These are phyloP conservation scores for Amanita phalloides DNA, from an alignment of 768 basidiomycete genomes.

Conservation along the genomic window DNA sequence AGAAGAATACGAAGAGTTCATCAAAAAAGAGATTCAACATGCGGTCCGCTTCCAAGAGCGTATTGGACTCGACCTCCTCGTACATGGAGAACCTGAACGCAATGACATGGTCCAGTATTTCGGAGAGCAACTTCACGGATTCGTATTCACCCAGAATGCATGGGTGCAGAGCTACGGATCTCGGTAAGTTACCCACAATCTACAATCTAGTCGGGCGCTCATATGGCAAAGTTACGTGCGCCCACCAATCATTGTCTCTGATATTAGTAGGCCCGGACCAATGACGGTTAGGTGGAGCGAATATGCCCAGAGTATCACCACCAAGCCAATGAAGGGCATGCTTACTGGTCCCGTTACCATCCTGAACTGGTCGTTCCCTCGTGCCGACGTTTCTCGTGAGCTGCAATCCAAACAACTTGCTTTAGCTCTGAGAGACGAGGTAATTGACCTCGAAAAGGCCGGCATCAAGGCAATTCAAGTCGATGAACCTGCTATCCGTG, in stretches of 20 bases:
- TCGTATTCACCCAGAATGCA: constrained; percentile 96
- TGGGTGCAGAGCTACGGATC: constrained; percentile 99
- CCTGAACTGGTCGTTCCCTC: constrained; percentile 99
- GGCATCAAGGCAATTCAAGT: constrained; percentile 98
- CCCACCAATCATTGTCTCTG: constrained; percentile 96
- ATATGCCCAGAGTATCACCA: constrained; percentile 91
- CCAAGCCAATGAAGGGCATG: constrained; percentile 99
- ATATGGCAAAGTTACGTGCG: constrained; percentile 71
- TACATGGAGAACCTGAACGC: constrained; percentile 98
- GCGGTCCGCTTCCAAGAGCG: constrained; percentile 97
- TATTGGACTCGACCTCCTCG: constrained; percentile 91
- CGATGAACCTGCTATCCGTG: constrained; percentile 98
- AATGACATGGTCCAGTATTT: constrained; percentile 99
- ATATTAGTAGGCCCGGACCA: constrained; percentile 83
- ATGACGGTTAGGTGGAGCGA: constrained; percentile 97
- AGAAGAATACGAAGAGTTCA: constrained; percentile 91
- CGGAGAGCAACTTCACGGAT: constrained; percentile 89
- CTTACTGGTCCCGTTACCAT: constrained; percentile 96
- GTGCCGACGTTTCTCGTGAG: constrained; percentile 93
- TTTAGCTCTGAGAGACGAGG: constrained; percentile 95
- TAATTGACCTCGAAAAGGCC: constrained; percentile 92
- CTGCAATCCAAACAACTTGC: constrained; percentile 98
- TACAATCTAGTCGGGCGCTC: constrained; percentile 1
- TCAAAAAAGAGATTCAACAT: constrained; percentile 91
- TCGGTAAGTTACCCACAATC: constrained; percentile 40